A percentile compares a stretch with the other conserved stretches of the same genome.
Conservation (phyloP, 768 basidiomycete genomes). For the Boletales sp. region DNA sequence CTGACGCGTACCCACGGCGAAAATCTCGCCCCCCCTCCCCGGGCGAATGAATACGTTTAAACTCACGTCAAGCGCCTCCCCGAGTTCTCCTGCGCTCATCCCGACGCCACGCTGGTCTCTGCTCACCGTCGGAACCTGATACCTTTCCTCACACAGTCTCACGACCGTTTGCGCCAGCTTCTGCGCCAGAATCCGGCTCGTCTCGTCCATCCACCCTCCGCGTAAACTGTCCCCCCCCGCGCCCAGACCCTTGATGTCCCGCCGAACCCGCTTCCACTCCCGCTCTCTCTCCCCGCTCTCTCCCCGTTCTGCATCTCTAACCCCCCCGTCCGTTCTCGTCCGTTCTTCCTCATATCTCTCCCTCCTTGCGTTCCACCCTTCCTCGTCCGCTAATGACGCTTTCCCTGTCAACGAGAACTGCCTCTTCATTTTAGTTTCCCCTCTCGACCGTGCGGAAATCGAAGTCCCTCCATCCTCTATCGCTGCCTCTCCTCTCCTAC, state of each 20-base stretch:
- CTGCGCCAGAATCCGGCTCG: constrained; percentile 14
- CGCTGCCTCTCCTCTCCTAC: not conserved
- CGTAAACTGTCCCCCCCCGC: too few relatives aligned
- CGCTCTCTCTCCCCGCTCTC: constrained; percentile 25
- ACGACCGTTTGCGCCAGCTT: constrained; percentile 22
- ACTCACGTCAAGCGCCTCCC: constrained; percentile 32
- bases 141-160: constrained; percentile 22
- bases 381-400: not conserved
- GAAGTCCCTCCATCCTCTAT: not conserved
- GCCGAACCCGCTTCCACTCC: constrained; percentile 26
- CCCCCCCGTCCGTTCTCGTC: not conserved
- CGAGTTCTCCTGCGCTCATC: constrained; percentile 30
- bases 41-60: not conserved
- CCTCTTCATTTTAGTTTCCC: constrained; percentile 6
- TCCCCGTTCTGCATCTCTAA: constrained; percentile 11
- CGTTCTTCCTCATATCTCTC: constrained; percentile 12
- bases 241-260: constrained; percentile 1
- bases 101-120: constrained; percentile 10
- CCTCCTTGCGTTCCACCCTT: not conserved
- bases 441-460: constrained; percentile 6
- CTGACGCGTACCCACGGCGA: constrained; percentile 12
- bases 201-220: not conserved
- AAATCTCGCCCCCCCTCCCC: not conserved
- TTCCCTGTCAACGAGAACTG: constrained; percentile 11
- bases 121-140: constrained; percentile 4